Percentiles rank a stretch among this genome's conserved stretches.
Evolutionary conservation across 768 basidiomycete genomes (phyloP).

Genomic region (Antrodiella citrinella): DNA sequence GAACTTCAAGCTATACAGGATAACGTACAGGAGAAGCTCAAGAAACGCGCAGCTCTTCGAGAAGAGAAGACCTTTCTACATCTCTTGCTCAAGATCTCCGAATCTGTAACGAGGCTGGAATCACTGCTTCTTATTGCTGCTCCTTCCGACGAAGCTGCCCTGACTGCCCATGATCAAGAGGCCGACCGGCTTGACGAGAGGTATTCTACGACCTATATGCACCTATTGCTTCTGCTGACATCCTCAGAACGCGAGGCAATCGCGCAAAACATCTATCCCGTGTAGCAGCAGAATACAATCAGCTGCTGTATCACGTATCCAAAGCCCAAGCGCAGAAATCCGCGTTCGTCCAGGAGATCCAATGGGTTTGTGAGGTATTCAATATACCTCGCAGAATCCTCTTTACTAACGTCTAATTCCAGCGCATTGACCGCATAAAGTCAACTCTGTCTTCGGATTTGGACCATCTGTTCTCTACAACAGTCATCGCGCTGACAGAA

Average conservation of each 20-base stretch:
- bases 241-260: constrained; percentile 45
- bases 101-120: constrained; percentile 84
- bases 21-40: constrained; percentile 71
- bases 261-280: constrained; percentile 75
- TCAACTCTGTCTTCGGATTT: constrained; percentile 82
- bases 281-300: constrained; percentile 86
- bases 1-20: constrained; percentile 62
- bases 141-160: constrained; percentile 34
- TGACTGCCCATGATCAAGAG: constrained; percentile 23
- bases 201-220: too few relatives aligned
- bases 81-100: constrained; percentile 85
- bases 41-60: constrained; percentile 63
- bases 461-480: constrained; percentile 68
- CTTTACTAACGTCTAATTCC: constrained; percentile 9
- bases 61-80: constrained; percentile 90
- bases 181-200: constrained; percentile 33
- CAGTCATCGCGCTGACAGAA: constrained; percentile 43
- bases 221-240: constrained; percentile 8
- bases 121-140: constrained; percentile 67
- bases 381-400: constrained; percentile 22
- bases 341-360: constrained; percentile 71
- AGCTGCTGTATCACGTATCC: constrained; percentile 80
- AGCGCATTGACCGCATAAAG: constrained; percentile 81
- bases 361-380: constrained; percentile 55
- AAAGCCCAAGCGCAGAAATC: constrained; percentile 77